Evolutionary conservation across 768 basidiomycete genomes (phyloP).

Genomic region (Daedalea quercina): DNA sequence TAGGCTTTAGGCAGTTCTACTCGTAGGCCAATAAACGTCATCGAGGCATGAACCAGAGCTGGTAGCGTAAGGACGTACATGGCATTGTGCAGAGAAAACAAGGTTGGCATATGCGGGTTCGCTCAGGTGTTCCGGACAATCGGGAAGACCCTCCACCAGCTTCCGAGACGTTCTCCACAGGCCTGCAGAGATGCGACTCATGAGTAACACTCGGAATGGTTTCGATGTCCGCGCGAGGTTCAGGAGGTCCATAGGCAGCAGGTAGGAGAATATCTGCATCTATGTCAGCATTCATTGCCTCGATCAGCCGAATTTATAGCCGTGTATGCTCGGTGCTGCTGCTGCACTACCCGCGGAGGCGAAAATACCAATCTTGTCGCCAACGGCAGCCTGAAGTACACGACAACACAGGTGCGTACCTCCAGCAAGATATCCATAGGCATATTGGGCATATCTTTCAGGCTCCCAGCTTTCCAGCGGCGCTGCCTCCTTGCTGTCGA

Average conservation of each 20-base stretch:
- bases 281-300: constrained; percentile 7
- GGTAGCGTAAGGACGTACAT: constrained; percentile 25
- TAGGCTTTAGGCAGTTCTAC: constrained; percentile 4
- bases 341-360: too few relatives aligned
- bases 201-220: constrained; percentile 27
- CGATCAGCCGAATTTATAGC: too few relatives aligned
- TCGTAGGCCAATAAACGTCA: neutral
- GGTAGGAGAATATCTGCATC: constrained; percentile 31
- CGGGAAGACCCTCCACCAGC: constrained; percentile 15
- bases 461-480: constrained; percentile 5
- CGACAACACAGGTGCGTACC: too few relatives aligned
- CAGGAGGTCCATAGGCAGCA: constrained; percentile 37
- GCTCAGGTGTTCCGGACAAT: constrained; percentile 25
- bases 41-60: too few relatives aligned
- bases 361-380: too few relatives aligned
- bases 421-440: constrained; percentile 10
- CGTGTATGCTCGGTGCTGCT: too few relatives aligned
- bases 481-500: neutral
- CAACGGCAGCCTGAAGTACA: too few relatives aligned
- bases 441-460: constrained; percentile 12
- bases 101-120: constrained; percentile 30
- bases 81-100: constrained; percentile 28
- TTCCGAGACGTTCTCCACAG: constrained; percentile 32
- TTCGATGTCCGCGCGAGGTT: constrained; percentile 31
- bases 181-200: constrained; percentile 14